phyloP scores from a whole-genome alignment of 78 protist species.

The Thecamonas trahens region DNA sequence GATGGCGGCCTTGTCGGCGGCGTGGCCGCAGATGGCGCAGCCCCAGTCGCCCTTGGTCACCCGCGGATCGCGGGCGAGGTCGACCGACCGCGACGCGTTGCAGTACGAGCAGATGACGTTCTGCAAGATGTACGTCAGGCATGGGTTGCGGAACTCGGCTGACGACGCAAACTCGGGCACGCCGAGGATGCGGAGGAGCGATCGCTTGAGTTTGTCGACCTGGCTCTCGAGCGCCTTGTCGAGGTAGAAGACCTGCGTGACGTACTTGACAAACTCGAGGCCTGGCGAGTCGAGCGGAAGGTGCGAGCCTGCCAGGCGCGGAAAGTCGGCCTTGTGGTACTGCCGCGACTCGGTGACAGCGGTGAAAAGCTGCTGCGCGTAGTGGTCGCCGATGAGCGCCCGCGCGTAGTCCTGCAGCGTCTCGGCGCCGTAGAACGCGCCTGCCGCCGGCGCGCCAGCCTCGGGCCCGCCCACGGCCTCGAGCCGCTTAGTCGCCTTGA shows the following conservation, averaged over 20 bases:
- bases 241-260: slow-evolving; percentile 7
- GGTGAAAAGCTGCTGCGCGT: no score
- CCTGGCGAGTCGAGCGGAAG: slow-evolving; percentile 1
- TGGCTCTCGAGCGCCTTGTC: not conserved
- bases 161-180: slow-evolving; percentile 58
- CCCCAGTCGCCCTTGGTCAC: not conserved
- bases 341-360: no score
- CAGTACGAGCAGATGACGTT: slow-evolving; percentile 68
- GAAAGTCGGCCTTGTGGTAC: not conserved
- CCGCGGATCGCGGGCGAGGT: slow-evolving; percentile 37
- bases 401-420: no score
- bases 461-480: no score
- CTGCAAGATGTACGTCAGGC: slow-evolving; percentile 30
- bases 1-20: slow-evolving; percentile 19
- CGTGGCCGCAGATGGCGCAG: no score
- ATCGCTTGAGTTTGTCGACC: not conserved
- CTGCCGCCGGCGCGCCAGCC: no score
- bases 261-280: not conserved
- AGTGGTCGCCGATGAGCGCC: no score
- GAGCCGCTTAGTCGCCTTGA: not conserved
- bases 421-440: no score
- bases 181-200: slow-evolving; percentile 29
- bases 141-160: slow-evolving; percentile 47
- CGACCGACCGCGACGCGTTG: slow-evolving; percentile 39
- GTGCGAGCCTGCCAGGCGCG: slow-evolving; percentile 11